Evolutionary conservation across 1,284 basidiomycete genomes (phyloP).

Genomic region (Stygiomarasmius scandens): DNA sequence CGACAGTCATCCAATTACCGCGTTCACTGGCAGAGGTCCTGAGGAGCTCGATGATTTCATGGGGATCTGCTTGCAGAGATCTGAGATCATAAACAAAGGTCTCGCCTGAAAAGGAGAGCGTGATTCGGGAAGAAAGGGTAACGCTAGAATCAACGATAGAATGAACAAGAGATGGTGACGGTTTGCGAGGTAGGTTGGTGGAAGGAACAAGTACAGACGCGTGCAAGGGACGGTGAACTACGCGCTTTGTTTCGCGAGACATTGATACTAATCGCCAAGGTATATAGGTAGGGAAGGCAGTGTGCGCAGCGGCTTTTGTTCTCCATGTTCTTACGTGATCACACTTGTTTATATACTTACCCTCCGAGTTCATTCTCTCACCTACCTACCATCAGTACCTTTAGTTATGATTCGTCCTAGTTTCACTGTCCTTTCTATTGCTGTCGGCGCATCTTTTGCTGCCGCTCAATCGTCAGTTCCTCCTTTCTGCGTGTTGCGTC

Average conservation of each 20-base stretch:
- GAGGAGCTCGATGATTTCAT: slow-evolving; percentile 47
- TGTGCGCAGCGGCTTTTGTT: slow-evolving; percentile 5
- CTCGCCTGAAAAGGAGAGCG: slow-evolving; percentile 40
- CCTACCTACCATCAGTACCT: not conserved
- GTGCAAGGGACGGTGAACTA: too few relatives aligned
- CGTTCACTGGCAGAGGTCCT: slow-evolving; percentile 43
- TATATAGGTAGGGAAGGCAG: too few relatives aligned
- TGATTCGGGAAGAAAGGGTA: slow-evolving; percentile 30
- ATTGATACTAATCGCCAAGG: too few relatives aligned
- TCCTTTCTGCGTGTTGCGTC: not conserved
- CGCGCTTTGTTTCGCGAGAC: too few relatives aligned
- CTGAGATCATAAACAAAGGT: slow-evolving; percentile 44
- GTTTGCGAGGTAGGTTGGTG: not conserved
- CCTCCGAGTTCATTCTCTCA: slow-evolving; percentile 16
- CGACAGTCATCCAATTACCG: slow-evolving; percentile 58
- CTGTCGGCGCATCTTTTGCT: slow-evolving; percentile 3
- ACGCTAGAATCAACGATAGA: slow-evolving; percentile 28
- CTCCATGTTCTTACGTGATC: not conserved
- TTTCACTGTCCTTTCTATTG: slow-evolving; percentile 6
- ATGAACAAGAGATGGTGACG: slow-evolving; percentile 4
- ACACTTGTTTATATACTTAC: slow-evolving; percentile 25
- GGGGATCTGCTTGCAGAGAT: slow-evolving; percentile 43
- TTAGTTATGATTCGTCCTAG: slow-evolving; percentile 12
- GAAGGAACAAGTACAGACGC: too few relatives aligned
- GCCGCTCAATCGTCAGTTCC: slow-evolving; percentile 13